These are phyloP conservation scores for Chalciporus sphaerocephalus DNA, from an alignment of 768 basidiomycete genomes.

Conservation along the genomic window DNA sequence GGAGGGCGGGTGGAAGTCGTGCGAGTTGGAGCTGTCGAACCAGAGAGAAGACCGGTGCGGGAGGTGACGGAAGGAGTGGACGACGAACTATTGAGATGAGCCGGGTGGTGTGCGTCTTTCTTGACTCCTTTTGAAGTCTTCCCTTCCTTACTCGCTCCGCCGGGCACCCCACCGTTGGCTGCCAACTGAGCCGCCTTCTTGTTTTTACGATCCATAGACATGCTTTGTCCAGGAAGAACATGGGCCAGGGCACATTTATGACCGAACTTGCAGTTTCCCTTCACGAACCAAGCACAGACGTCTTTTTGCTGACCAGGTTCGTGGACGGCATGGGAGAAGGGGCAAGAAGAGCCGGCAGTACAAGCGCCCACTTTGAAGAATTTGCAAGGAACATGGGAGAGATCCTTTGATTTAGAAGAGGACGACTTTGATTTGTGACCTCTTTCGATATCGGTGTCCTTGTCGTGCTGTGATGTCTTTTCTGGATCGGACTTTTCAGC, in stretches of 20 bases:
- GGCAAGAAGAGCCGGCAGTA: conserved; percentile 89
- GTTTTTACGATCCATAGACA: conserved; percentile 97
- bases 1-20: conserved; percentile 48
- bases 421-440: conserved; percentile 25
- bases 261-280: conserved; percentile 84
- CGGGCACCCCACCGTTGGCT: conserved; percentile 41
- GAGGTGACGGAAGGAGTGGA: conserved; percentile 4
- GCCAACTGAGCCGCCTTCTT: conserved; percentile 84
- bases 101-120: conserved; percentile 31
- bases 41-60: conserved; percentile 35
- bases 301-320: conserved; percentile 81
- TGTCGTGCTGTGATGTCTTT: conserved; percentile 12
- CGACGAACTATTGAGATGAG: conserved; percentile 15
- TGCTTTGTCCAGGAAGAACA: conserved; percentile 87
- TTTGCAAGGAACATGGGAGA: conserved; percentile 96
- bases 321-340: conserved; percentile 79
- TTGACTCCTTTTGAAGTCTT: conserved; percentile 34
- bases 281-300: conserved; percentile 85
- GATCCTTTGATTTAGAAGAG: conserved; percentile 58
- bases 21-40: conserved; percentile 68
- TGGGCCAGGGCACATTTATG: conserved; percentile 91
- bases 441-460: conserved; percentile 23
- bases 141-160: conserved; percentile 28
- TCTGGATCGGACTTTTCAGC: conserved; percentile 22
- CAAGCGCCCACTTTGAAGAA: conserved; percentile 95